Conservation (phyloP, 2,329 filamentous ascomycete genomes). For the Tympanopsis confertula region DNA sequence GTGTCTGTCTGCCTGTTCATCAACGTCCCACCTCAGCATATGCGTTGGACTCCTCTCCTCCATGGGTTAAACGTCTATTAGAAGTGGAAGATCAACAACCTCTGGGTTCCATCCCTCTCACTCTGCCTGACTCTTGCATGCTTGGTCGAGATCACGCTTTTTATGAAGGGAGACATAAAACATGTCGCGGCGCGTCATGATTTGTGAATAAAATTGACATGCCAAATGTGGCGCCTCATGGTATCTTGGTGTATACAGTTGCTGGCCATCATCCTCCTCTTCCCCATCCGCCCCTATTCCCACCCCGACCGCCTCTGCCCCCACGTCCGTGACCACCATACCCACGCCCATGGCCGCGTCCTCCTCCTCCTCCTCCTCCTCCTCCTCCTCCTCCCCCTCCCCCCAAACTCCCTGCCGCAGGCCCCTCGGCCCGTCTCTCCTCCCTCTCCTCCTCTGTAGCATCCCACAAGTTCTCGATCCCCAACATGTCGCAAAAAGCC, state of each 20-base stretch:
- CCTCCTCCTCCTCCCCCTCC: conserved; percentile 15
- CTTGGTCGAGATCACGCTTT: conserved; percentile 31
- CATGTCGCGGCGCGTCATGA: conserved; percentile 4
- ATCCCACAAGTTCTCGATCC: conserved; percentile 65
- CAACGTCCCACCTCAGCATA: conserved; percentile 36
- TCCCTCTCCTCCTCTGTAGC: conserved; percentile 60
- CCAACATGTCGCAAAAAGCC: conserved; percentile 66
- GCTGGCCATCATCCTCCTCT: conserved; percentile 3
- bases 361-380: conserved; percentile 17
- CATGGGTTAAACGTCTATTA: conserved; percentile 42
- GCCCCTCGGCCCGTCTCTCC: conserved; percentile 44
- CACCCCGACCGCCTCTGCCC: conserved; percentile 19
- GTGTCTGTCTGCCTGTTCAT: neutral
- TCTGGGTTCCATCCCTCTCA: conserved; percentile 28
- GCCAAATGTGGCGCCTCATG: conserved; percentile 2
- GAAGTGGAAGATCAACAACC: conserved; percentile 35
- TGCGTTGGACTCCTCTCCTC: conserved; percentile 35
- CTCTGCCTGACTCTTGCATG: conserved; percentile 32
- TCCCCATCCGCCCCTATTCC: conserved; percentile 14
- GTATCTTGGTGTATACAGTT: conserved; percentile 1
- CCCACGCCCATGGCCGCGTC: conserved; percentile 22
- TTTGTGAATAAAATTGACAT: conserved; percentile 6
- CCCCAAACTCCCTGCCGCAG: conserved; percentile 24
- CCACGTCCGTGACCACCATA: conserved; percentile 21
- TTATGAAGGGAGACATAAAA: conserved; percentile 30